Conservation (phyloP, 2,329 filamentous ascomycete genomes). For the Fusarium concolor region DNA sequence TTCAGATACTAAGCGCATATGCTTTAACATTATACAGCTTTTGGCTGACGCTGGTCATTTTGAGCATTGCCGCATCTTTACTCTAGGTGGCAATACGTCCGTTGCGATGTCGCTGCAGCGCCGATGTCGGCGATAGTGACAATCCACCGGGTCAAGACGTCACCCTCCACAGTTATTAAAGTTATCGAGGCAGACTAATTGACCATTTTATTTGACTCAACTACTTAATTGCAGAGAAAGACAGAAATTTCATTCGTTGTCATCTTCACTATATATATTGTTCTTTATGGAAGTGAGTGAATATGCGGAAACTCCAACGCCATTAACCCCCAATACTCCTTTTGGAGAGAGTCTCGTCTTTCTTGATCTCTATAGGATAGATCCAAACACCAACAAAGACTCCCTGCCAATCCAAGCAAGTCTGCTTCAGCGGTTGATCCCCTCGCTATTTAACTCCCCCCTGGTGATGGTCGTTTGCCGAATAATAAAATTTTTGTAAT, state of each 20-base stretch:
- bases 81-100: background rate
- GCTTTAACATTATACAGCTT: conserved; percentile 2
- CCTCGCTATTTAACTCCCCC: background rate
- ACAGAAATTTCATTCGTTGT: background rate
- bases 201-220: background rate
- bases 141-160: background rate
- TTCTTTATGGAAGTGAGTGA: conserved; percentile 1
- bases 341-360: background rate
- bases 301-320: conserved; percentile 25
- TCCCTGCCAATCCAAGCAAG: background rate
- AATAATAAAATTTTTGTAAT: background rate
- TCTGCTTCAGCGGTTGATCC: background rate
- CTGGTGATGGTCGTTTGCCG: background rate
- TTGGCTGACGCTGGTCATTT: conserved; percentile 9
- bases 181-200: background rate
- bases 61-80: background rate
- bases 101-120: conserved; percentile 8
- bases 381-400: conserved; percentile 3
- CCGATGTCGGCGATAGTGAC: conserved; percentile 11
- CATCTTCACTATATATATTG: background rate
- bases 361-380: background rate
- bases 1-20: conserved; percentile 34
- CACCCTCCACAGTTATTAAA: background rate
- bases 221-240: background rate
- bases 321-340: conserved; percentile 28